phyloP scores from a whole-genome alignment of 371 early-diverging fungal genomes.

The Mucor saturninus region DNA sequence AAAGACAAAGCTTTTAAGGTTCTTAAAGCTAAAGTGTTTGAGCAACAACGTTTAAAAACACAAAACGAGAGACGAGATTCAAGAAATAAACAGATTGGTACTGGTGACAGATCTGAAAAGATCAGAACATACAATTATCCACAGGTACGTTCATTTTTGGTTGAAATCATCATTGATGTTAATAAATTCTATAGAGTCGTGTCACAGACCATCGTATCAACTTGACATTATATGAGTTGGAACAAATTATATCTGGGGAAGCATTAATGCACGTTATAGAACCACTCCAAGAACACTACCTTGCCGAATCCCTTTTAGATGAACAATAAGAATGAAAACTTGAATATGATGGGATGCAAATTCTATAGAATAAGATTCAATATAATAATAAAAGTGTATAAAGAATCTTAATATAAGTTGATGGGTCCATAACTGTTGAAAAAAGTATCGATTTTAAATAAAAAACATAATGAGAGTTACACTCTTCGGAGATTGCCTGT shows the following conservation, averaged over 20 bases:
- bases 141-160: constrained; percentile 31
- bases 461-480: too few relatives aligned
- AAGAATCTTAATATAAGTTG: too few relatives aligned
- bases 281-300: constrained; percentile 52
- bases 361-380: too few relatives aligned
- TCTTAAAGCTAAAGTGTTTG: constrained; percentile 80
- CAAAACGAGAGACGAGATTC: constrained; percentile 64
- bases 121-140: constrained; percentile 87
- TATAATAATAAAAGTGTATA: too few relatives aligned
- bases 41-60: constrained; percentile 67
- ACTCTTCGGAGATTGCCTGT: too few relatives aligned
- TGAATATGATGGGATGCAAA: too few relatives aligned
- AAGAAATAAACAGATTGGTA: constrained; percentile 68
- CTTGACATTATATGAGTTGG: constrained; percentile 74
- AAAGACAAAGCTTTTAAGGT: constrained; percentile 86
- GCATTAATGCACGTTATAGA: constrained; percentile 58
- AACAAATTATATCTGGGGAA: constrained; percentile 67
- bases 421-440: too few relatives aligned
- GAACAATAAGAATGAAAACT: constrained; percentile 9
- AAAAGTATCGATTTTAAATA: too few relatives aligned
- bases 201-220: constrained; percentile 89
- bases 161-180: neutral
- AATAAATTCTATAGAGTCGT: constrained; percentile 48
- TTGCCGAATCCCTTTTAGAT: constrained; percentile 39
- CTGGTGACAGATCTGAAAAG: constrained; percentile 84